Base-by-base conservation (phyloP, 2,329 filamentous ascomycete species). In the Aspergillus sp. region DNA sequence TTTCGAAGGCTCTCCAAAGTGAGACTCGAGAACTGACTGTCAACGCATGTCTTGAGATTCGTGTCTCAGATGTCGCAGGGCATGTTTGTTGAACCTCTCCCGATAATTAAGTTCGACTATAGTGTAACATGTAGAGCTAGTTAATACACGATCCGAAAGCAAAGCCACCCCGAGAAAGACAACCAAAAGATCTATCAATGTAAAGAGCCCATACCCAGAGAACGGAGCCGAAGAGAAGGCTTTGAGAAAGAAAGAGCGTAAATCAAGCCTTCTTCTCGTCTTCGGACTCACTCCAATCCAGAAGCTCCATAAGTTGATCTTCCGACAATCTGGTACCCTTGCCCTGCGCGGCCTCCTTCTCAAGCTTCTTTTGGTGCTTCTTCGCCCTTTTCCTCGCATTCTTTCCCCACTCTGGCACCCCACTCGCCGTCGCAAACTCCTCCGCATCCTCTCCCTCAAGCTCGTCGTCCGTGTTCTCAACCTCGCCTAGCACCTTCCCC, bases 251-350 rank as follows among this genome's bases (percentile, higher is more conserved):
- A n/a, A n/a, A 4, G 5, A 30, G 31, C 41, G 25, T 28, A 28
- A 28, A 53, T 64, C 43, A 63, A 38, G 54, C 57, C 66, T 71
- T 72, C 66, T 70, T 71, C 51, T 68, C 72, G 38, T 57, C 66
- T 57, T 74, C 72, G 3, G 67, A 67, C 9, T 78, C 73, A 84
- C 71, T 87, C 83, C 68, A 76, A 64, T 85, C 82, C 74, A 93
- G 76, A 69, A 89, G 87, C 76, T 93, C 88, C 72, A 87, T 85
- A 68, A 93, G 89, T 74, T 93, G 89, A 78, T 90, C 89, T 74
- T 92, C 89, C 63, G 89, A 87, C 66, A 91, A 83, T 61, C 89
- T 86, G 68, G 89, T 17, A 7, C 31, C 46, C 86, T 83, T 66
- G 78, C 76, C 78, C 85, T 81, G 64, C 91, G 45, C 89, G 67